Evolutionary conservation across 1,139 yeast species (phyloP).

Genomic region (Debaryomyces subglobosus): DNA sequence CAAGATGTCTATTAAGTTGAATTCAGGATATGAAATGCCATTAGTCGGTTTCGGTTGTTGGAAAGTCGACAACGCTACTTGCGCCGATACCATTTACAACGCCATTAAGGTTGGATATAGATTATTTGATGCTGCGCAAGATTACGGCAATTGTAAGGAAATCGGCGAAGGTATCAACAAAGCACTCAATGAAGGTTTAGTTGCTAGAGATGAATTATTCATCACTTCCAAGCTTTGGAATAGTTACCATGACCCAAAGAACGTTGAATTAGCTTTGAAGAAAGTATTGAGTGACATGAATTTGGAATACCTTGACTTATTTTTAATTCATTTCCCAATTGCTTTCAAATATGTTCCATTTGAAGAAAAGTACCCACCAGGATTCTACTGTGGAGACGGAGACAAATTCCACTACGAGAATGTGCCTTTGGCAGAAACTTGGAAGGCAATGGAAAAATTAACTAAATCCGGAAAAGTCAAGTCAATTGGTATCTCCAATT

Average conservation of each 20-base stretch:
- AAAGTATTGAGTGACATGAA: slow-evolving; percentile 65
- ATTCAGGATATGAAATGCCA: slow-evolving; percentile 65
- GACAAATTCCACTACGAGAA: slow-evolving; percentile 60
- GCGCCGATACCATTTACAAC: slow-evolving; percentile 63
- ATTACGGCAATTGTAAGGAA: slow-evolving; percentile 76
- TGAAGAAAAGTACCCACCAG: slow-evolving; percentile 77
- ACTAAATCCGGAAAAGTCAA: slow-evolving; percentile 62
- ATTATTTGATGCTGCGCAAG: slow-evolving; percentile 76
- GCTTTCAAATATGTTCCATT: slow-evolving; percentile 73
- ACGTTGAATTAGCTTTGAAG: slow-evolving; percentile 59
- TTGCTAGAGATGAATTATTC: slow-evolving; percentile 70
- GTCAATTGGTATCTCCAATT: slow-evolving; percentile 85
- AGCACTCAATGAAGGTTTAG: slow-evolving; percentile 70
- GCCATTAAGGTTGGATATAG: slow-evolving; percentile 76
- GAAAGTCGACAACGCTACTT: slow-evolving; percentile 60
- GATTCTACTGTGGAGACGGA: slow-evolving; percentile 66
- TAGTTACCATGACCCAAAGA: slow-evolving; percentile 67
- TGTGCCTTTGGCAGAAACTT: slow-evolving; percentile 76
- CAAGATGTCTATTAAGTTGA: slow-evolving; percentile 48
- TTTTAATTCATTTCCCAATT: slow-evolving; percentile 80
- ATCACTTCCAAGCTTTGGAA: slow-evolving; percentile 85
- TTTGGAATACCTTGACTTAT: slow-evolving; percentile 72
- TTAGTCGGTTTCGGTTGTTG: slow-evolving; percentile 69
- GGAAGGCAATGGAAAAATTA: slow-evolving; percentile 74
- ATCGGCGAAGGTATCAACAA: slow-evolving; percentile 68